These are phyloP conservation scores for Polyrhizophydium stewartii DNA, from an alignment of 371 early-diverging fungal species.

Conservation along the genomic window DNA sequence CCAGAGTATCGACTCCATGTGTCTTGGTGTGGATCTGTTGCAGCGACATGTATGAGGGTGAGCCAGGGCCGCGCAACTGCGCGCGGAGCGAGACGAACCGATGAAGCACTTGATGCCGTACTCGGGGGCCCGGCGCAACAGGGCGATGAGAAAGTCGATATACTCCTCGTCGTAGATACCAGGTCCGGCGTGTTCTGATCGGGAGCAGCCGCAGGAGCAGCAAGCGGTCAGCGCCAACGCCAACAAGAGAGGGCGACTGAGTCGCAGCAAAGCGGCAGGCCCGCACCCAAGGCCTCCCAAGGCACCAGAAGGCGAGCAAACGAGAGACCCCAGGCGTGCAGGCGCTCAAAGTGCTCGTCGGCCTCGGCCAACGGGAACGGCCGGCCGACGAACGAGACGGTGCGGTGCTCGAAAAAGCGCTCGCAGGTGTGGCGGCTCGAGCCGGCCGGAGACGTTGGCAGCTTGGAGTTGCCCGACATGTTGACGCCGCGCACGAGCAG, in stretches of 20 bases:
- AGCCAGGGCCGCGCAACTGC: neutral
- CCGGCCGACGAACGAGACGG: slow-evolving; percentile 47
- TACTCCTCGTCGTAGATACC: slow-evolving; percentile 82
- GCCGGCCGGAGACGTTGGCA: slow-evolving; percentile 30
- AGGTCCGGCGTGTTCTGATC: slow-evolving; percentile 39
- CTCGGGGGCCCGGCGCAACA: slow-evolving; percentile 57
- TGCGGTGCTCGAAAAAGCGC: slow-evolving; percentile 30
- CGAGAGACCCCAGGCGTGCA: slow-evolving; percentile 76
- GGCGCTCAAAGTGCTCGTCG: slow-evolving; percentile 70
- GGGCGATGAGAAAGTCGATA: slow-evolving; percentile 66
- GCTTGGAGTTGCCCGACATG: slow-evolving; percentile 42
- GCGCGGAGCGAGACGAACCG: slow-evolving; percentile 30
- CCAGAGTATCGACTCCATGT: slow-evolving; percentile 40
- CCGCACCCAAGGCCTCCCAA: slow-evolving; percentile 60
- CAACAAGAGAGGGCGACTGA: neutral
- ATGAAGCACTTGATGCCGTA: slow-evolving; percentile 76
- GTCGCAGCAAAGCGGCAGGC: neutral
- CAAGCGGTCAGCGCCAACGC: neutral
- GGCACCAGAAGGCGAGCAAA: slow-evolving; percentile 73
- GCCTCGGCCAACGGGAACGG: slow-evolving; percentile 81
- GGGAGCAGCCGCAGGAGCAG: neutral
- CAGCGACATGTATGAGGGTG: neutral
- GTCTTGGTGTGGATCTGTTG: slow-evolving; percentile 41
- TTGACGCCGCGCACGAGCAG: slow-evolving; percentile 40
- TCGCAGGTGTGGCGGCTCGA: slow-evolving; percentile 8